Percentiles rank a stretch among this genome's conserved stretches.
Conservation (phyloP, 768 basidiomycete species). For the Lactifluus subvellereus region DNA sequence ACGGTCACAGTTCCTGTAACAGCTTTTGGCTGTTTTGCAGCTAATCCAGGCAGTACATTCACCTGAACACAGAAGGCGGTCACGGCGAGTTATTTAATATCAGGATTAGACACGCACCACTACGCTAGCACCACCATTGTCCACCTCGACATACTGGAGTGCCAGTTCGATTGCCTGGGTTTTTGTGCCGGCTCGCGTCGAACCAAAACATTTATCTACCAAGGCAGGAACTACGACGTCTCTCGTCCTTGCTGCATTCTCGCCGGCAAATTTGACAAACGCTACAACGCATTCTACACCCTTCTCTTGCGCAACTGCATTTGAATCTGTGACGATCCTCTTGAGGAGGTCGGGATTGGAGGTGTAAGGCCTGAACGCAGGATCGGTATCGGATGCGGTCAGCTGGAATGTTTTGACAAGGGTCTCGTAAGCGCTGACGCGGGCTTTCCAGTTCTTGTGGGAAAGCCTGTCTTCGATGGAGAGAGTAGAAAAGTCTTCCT, state of each 20-base stretch:
- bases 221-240: slow-evolving; percentile 81
- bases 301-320: slow-evolving; percentile 98
- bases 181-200: slow-evolving; percentile 85
- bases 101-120: slow-evolving; percentile 59
- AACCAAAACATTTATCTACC: slow-evolving; percentile 95
- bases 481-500: slow-evolving; percentile 87
- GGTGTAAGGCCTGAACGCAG: slow-evolving; percentile 86
- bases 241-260: slow-evolving; percentile 75
- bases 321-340: slow-evolving; percentile 85
- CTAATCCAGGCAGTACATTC: slow-evolving; percentile 78
- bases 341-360: slow-evolving; percentile 72
- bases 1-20: slow-evolving; percentile 75
- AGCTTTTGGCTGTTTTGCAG: slow-evolving; percentile 91
- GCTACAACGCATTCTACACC: slow-evolving; percentile 84
- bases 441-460: slow-evolving; percentile 99
- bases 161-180: slow-evolving; percentile 79
- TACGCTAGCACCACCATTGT: slow-evolving; percentile 81
- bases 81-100: slow-evolving; percentile 9
- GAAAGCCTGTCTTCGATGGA: slow-evolving; percentile 73
- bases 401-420: slow-evolving; percentile 83
- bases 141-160: slow-evolving; percentile 88
- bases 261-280: slow-evolving; percentile 88
- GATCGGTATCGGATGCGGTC: slow-evolving; percentile 89
- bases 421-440: slow-evolving; percentile 86
- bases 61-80: slow-evolving; percentile 23